Evolutionary conservation across 805 yeast species (phyloP), one percentile per base, ranked within the genome.

Genomic region (Spencermartinsiella europaea): DNA sequence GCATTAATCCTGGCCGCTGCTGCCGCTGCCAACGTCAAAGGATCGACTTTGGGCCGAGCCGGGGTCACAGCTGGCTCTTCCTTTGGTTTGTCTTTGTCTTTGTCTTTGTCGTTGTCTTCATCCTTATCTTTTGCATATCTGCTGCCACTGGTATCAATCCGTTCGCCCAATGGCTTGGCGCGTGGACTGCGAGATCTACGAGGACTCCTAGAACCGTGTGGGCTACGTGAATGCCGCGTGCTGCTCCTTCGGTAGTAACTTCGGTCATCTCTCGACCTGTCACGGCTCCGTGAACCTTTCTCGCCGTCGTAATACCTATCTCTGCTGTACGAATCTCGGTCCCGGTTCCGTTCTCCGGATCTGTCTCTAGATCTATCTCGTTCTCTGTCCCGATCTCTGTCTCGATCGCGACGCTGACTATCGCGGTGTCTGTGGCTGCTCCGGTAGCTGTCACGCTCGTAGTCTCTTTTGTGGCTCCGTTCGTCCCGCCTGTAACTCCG

Each of bases 1-100:
- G 68, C 66, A 43, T 61, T 61, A 25, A 64, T 59, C 36, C 55
- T 51, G 21, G 66, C 68, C 2, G 68, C 68, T 3, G 63, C 60
- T 3, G 65, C 64, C 10, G 62, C 62, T 12, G 59, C 61, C 15
- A 47, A 52, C 1, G 63, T 63, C 12, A 59, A 55, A 8, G 65
- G 55, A 38, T 62, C 66, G 4, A 52, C 48, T 17, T 41, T 46
- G 34, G 48, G 50, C 25, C 39, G 22, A 22, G 31, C 10, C 14
- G 33, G 12, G 7, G 31, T 7, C 12, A 12, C 10, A 12, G 14
- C 40, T 20, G 46, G 27, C 22, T 31, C 27, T 25, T 22, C 39
- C 20, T 22, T 19, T 7, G 39, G 17, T 33, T 36, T 27, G 43
- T 25, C 31, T 7, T 12, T 25, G 15, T 34, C n/a, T 20, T 38